Evolutionary conservation across 2,329 filamentous ascomycete species (phyloP), one percentile per base, ranked within the genome.

Genomic region (Periconia sp.): DNA sequence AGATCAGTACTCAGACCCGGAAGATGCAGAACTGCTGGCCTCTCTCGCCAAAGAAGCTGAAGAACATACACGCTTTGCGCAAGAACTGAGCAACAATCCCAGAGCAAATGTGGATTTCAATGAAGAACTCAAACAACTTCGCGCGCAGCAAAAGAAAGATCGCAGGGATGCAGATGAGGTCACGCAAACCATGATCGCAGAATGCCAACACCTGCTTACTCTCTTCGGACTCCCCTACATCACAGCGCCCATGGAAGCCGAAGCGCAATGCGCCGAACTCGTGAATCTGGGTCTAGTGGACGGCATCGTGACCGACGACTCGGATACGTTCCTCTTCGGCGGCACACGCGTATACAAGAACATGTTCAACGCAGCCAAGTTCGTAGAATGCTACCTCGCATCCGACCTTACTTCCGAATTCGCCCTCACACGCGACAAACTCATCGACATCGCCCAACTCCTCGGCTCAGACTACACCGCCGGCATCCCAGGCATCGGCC

Each of bases 331-430:
- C 68, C 83, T 99, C 1, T 99, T 99, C 72, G 95, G 94, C 17
- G 95, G 94, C 37, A 99, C 92, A 0, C 83, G 93, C 17, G 89
- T 99, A 19, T 99, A 99, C 81, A 99, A 99, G 74, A 99, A 99
- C 78, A 96, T 99, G 92, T 99, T 99, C 81, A 99, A 97, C 74
- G 88, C 91, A 64, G 94, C 94, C 73, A 99, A 99, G 71, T 96
- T 91, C 64, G 94, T 99, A 41, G 94, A 99, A 76, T 97, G 94
- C 75, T 99, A 97, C 70, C 82, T 99, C 10, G 78, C 86, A 2
- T 80, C 79, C 0, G 94, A 99, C 66, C 80, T 99, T 0, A 91
- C 96, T 65, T 89, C 89, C 63, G 95, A 99, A 64, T 88, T 97
- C 57, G 91, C 90, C 0, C 83, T 99, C 0, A 88, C 90, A 2